A percentile compares a stretch with the other conserved stretches of the same genome.
phyloP scores from a whole-genome alignment of 202 grass and related monocot genomes.

The Setaria viridis region DNA sequence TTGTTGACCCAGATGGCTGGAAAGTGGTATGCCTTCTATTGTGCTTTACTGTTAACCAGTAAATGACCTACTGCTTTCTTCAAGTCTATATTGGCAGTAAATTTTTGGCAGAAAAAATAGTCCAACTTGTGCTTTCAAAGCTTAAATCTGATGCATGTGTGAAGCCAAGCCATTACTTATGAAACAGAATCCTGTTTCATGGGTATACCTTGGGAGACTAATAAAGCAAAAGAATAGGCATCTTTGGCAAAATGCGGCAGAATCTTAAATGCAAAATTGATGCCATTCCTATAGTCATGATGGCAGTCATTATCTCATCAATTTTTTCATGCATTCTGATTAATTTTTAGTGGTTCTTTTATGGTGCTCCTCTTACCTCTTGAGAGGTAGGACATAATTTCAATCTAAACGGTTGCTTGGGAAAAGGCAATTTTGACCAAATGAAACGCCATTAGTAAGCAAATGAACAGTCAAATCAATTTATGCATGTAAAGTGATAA shows the following conservation, averaged over 20 bases:
- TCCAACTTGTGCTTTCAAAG: conserved; percentile 18
- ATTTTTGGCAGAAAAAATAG: neutral
- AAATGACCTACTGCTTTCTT: neutral
- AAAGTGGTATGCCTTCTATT: conserved; percentile 76
- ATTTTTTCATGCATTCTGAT: neutral
- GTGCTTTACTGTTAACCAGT: neutral
- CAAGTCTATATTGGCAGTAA: neutral
- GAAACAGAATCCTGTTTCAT: neutral
- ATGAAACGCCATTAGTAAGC: neutral
- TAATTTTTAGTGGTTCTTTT: neutral
- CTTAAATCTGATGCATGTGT: conserved; percentile 21
- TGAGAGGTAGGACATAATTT: neutral
- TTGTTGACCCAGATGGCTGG: conserved; percentile 99
- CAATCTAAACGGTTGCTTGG: neutral
- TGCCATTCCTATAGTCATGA: neutral
- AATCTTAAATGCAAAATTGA: neutral
- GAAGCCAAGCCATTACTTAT: neutral
- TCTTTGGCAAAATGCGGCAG: neutral
- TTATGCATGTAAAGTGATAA: neutral
- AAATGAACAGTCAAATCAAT: neutral
- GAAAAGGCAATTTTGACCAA: neutral
- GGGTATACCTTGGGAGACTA: neutral
- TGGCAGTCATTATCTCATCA: neutral
- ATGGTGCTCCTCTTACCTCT: neutral
- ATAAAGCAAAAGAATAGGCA: neutral